These are phyloP conservation scores for Turnera subulata DNA, from an alignment of 345 rosid genomes.

Conservation along the genomic window DNA sequence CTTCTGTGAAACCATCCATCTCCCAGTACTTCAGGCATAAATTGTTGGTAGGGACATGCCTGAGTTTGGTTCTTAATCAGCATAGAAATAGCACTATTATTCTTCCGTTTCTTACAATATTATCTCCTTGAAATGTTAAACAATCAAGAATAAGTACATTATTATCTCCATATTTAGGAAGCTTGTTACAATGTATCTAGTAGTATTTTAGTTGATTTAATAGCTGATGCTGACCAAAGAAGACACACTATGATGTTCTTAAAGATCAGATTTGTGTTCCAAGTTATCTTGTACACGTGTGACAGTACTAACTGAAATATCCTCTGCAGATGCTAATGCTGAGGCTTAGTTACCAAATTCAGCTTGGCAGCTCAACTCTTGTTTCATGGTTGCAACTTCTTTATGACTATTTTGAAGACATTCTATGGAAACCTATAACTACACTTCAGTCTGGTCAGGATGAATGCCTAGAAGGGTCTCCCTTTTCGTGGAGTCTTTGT, in stretches of 20 bases:
- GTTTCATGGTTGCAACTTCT: constrained; percentile 73
- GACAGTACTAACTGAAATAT: not conserved
- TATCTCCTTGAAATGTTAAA: no score
- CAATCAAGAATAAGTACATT: no score
- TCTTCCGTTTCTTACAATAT: no score
- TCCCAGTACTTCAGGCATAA: constrained; percentile 71
- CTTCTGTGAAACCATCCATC: constrained; percentile 25
- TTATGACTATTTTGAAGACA: constrained; percentile 50
- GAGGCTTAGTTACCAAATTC: constrained; percentile 55
- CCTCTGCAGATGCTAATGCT: constrained; percentile 70
- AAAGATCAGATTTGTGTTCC: no score
- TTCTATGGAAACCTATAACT: constrained; percentile 37
- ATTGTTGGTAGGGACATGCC: constrained; percentile 52
- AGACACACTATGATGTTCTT: no score
- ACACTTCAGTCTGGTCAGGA: constrained; percentile 22
- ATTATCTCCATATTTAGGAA: no score
- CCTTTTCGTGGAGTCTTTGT: constrained; percentile 48
- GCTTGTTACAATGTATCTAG: not conserved
- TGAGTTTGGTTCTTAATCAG: not conserved
- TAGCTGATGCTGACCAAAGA: no score
- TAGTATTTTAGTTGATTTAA: not conserved
- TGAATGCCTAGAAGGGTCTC: constrained; percentile 68
- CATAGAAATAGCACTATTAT: no score
- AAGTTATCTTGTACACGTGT: not conserved
- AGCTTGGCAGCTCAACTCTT: constrained; percentile 31